Percentiles rank a stretch among this genome's conserved stretches.
phyloP scores from a whole-genome alignment of 441 rosid genomes.

The Gossypium gossypioides region DNA sequence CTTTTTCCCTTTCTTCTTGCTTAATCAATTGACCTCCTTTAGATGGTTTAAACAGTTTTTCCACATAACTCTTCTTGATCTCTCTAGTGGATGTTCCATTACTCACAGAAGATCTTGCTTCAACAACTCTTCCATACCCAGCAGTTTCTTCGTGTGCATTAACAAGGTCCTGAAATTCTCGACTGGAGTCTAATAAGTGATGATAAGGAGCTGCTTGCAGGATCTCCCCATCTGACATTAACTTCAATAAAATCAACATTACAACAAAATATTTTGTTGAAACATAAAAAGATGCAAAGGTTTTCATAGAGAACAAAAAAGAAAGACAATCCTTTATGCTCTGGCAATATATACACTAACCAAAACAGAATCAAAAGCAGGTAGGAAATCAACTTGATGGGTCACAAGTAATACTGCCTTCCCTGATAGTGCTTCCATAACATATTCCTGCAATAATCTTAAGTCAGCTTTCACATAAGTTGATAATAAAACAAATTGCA shows the following conservation, averaged over 20 bases:
- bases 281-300: neutral
- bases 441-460: conserved; percentile 54
- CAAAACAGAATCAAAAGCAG: conserved; percentile 80
- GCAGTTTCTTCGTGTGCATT: conserved; percentile 90
- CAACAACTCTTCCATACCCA: conserved; percentile 53
- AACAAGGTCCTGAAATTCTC: conserved; percentile 79
- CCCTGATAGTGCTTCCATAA: conserved; percentile 60
- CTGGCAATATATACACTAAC: conserved; percentile 26
- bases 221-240: conserved; percentile 90
- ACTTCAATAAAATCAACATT: conserved; percentile 29
- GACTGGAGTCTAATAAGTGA: conserved; percentile 50
- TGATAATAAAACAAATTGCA: neutral
- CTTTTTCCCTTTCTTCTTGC: conserved; percentile 73
- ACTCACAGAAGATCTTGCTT: conserved; percentile 27
- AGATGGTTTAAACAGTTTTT: conserved; percentile 29
- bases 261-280: neutral
- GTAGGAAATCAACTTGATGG: conserved; percentile 95
- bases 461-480: conserved; percentile 16
- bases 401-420: conserved; percentile 87
- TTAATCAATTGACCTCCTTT: conserved; percentile 69
- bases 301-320: neutral
- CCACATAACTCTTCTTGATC: conserved; percentile 40
- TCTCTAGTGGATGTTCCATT: conserved; percentile 31
- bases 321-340: neutral
- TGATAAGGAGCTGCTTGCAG: conserved; percentile 61